Base-by-base conservation (phyloP, 495 filamentous ascomycete genomes). In the Lineolata rhizophorae region DNA sequence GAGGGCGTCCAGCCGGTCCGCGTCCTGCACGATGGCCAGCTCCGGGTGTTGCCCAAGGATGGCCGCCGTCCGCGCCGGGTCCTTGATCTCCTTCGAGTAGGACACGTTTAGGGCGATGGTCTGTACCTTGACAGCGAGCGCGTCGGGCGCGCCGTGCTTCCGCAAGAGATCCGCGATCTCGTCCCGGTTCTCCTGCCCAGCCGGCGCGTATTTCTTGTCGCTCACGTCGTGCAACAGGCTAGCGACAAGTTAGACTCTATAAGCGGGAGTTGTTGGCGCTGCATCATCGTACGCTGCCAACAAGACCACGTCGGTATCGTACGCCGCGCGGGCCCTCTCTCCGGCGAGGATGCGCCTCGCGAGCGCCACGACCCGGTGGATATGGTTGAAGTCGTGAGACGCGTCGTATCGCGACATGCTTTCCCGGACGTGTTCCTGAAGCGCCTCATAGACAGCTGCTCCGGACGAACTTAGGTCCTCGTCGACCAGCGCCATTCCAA, bases 1-100 rank as follows among this genome's bases (percentile, higher is more conserved):
- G 41, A 92, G 66, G 2, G 84, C 81, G 60, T 93, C 83, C 24
- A 93, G 55, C 5, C 83, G 61, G 54, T 93, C 84, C 1, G 83
- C 84, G 51, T 92, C 83, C 51, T 92, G 84, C 9, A 92, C 82
- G 27, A 90, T 63, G 0, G 62, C 80, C 4, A 93, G 55, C 51
- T 93, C 83, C 0, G 72, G 76, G 45, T 74, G 55, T 20, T 57
- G 33, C 3, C 47, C 41, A 9, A 87, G 53, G 4, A 80, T 49
- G 0, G 42, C 41, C 1, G 50, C 49, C 0, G 77, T 63, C 18
- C 46, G 45, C 3, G 47, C 38, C n/a, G 48, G 44, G 25, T 54
- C 38, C 39, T 65, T 64, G 36, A 57, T 53, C 43, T 93, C 84
- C 29, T 63, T 63, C n/a, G 69, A 65, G 49, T 78, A 92, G 26